These are phyloP conservation scores for Arbutus unedo DNA, from an alignment of 148 eudicot species.

Conservation along the genomic window DNA sequence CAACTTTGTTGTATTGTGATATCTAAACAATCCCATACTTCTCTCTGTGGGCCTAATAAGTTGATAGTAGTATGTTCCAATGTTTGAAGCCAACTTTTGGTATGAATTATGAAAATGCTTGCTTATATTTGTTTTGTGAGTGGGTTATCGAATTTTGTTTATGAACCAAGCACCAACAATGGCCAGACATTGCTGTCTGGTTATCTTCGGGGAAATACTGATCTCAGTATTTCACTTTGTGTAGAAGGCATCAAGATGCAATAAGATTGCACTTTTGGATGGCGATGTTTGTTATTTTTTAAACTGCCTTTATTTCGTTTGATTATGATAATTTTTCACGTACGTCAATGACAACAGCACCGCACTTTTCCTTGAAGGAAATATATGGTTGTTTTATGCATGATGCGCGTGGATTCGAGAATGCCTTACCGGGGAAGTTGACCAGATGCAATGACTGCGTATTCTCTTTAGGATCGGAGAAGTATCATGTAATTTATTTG, in stretches of 20 bases:
- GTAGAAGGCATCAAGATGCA: background rate
- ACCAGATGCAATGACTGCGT: background rate
- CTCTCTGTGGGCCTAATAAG: background rate
- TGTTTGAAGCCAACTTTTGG: background rate
- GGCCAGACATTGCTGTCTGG: background rate
- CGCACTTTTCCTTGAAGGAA: background rate
- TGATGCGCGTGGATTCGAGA: background rate
- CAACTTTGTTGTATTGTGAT: too few relatives aligned
- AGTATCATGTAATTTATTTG: background rate
- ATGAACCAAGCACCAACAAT: background rate
- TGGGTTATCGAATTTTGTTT: background rate
- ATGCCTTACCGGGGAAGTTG: background rate
- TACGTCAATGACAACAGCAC: background rate
- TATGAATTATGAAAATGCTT: background rate
- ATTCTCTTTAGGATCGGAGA: background rate
- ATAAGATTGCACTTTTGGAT: background rate
- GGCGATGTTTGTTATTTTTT: background rate
- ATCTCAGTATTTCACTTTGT: background rate
- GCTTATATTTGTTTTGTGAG: background rate
- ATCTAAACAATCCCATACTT: background rate
- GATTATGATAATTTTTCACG: background rate
- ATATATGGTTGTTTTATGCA: background rate
- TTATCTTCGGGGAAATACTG: background rate
- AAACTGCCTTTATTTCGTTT: background rate
- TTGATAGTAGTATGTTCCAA: background rate